Conservation (phyloP, 176 grass and related monocot genomes). For the Panicum miliaceum region DNA sequence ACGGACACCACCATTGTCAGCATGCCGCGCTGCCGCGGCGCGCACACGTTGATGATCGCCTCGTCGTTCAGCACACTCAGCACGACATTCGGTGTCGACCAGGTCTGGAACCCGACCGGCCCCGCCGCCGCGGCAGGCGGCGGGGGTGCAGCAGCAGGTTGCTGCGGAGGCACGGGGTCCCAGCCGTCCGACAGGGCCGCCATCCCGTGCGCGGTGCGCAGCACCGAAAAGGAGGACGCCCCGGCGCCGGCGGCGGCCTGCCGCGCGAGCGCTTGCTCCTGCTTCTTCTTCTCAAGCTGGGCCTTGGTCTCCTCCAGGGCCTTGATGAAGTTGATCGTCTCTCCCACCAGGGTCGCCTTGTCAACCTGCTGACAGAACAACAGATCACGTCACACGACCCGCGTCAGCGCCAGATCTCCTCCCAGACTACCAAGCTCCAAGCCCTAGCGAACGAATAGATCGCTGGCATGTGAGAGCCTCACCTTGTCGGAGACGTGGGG, state of each 20-base stretch:
- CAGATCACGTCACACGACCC: not conserved
- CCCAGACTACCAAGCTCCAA: not conserved
- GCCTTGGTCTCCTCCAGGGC: slow-evolving; percentile 47
- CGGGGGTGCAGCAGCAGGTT: not conserved
- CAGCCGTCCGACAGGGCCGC: not conserved
- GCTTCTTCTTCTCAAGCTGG: slow-evolving; percentile 56
- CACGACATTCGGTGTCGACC: slow-evolving; percentile 57
- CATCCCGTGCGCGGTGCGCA: not conserved
- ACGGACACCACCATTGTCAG: slow-evolving; percentile 43
- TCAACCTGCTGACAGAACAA: slow-evolving; percentile 54
- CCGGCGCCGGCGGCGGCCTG: not conserved
- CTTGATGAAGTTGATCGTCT: slow-evolving; percentile 66
- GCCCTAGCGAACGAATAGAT: not conserved
- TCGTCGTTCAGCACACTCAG: slow-evolving; percentile 50
- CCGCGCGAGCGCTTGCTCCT: slow-evolving; percentile 17
- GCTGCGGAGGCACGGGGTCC: not conserved
- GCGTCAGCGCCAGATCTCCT: not conserved
- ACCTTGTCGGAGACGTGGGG: slow-evolving; percentile 48
- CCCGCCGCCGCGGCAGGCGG: not conserved
- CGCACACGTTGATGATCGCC: slow-evolving; percentile 56
- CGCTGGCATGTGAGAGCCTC: not conserved
- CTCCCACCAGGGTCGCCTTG: slow-evolving; percentile 61
- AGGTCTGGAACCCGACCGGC: slow-evolving; percentile 52
- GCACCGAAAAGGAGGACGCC: not conserved
- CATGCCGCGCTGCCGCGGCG: slow-evolving; percentile 18